These are phyloP conservation scores for Magnolia kwangsiensis DNA, from an alignment of 164 flowering plant species.

Conservation along the genomic window DNA sequence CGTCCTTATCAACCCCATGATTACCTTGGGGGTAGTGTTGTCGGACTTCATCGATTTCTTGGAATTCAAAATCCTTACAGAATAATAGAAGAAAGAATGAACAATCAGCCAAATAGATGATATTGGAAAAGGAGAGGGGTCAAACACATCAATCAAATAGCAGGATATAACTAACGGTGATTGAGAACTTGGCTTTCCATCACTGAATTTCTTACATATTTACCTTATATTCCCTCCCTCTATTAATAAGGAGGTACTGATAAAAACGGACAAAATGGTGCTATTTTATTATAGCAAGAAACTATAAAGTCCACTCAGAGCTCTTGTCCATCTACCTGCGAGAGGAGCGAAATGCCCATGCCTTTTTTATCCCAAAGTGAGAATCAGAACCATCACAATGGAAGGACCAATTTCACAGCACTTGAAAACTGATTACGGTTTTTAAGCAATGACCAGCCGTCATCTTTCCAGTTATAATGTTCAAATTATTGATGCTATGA, in stretches of 20 bases:
- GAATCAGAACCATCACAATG: too few relatives aligned
- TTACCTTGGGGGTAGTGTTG: constrained; percentile 72
- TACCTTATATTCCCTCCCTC: background rate
- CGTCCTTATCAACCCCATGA: constrained; percentile 85
- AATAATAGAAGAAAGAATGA: background rate
- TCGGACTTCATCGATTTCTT: constrained; percentile 62
- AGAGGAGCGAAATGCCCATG: background rate
- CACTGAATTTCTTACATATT: background rate
- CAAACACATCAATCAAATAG: background rate
- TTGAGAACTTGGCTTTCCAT: background rate
- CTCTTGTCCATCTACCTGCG: background rate
- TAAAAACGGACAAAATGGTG: background rate
- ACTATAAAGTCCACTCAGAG: background rate
- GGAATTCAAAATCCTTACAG: constrained; percentile 66
- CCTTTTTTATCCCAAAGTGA: background rate
- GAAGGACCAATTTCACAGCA: too few relatives aligned
- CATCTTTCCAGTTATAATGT: too few relatives aligned
- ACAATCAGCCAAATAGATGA: background rate
- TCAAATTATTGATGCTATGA: too few relatives aligned
- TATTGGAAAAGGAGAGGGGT: background rate
- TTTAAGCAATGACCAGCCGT: too few relatives aligned
- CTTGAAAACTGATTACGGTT: too few relatives aligned
- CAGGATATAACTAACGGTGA: background rate
- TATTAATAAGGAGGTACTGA: background rate
- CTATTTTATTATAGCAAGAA: background rate